Evolutionary conservation across 2,329 filamentous ascomycete genomes (phyloP).

Genomic region (Neofusicoccum sp.): DNA sequence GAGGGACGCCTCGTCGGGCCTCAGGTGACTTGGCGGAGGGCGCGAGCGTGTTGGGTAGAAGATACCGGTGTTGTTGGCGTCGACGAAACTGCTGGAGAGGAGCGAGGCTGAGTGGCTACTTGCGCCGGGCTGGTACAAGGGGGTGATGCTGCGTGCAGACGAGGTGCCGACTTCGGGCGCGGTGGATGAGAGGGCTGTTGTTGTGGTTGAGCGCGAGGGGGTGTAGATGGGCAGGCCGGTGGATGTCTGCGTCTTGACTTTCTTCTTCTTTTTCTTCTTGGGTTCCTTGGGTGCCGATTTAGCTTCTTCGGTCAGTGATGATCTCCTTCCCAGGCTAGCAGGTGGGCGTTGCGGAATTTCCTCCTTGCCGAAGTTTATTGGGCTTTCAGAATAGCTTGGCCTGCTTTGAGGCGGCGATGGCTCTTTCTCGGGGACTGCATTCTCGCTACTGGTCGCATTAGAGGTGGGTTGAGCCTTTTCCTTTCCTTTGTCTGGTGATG

Average conservation of each 20-base stretch:
- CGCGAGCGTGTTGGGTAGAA: constrained; percentile 17
- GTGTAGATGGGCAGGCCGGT: constrained; percentile 6
- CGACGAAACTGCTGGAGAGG: constrained; percentile 17
- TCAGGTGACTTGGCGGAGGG: constrained; percentile 12
- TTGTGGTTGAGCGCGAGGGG: constrained; percentile 1
- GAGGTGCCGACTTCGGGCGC: constrained; percentile 13
- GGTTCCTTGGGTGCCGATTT: constrained; percentile 16
- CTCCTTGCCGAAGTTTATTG: constrained; percentile 12
- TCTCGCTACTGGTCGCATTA: not conserved
- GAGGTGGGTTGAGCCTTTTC: not conserved
- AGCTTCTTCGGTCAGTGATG: constrained; percentile 17
- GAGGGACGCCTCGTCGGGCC: constrained; percentile 6
- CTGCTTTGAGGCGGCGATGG: not conserved
- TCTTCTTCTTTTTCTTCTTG: constrained; percentile 21
- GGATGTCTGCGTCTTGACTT: not conserved
- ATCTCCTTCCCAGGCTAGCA: constrained; percentile 8
- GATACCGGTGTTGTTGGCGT: constrained; percentile 18
- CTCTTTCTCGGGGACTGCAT: not conserved
- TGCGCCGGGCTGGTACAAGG: not conserved
- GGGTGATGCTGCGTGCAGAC: constrained; percentile 1
- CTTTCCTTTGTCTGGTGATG: constrained; percentile 5
- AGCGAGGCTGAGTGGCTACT: constrained; percentile 2
- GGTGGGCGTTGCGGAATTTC: constrained; percentile 7
- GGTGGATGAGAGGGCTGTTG: constrained; percentile 16
- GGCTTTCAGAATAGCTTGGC: constrained; percentile 7